Evolutionary conservation across 2,329 filamentous ascomycete genomes (phyloP), one percentile per base, ranked within the genome.

Genomic region (Microdochium nivale): DNA sequence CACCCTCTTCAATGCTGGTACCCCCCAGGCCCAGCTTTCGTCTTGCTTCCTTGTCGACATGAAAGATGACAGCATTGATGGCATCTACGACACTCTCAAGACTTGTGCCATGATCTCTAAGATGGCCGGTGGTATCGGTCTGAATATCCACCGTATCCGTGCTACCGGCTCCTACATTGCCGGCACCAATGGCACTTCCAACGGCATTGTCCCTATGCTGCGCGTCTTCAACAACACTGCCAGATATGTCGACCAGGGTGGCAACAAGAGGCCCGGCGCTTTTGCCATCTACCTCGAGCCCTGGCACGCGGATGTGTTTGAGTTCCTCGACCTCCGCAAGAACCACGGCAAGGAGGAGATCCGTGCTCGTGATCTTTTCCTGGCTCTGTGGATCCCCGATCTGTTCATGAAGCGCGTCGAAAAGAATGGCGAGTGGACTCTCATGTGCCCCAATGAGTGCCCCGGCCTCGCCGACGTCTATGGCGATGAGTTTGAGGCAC

Each of bases 371-470:
- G 94, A 99, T 70, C 80, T 99, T 49, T 99, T 99, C 83, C 90
- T 96, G 57, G 94, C 92, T 54, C 81, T 99, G 49, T 99, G 94
- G 94, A 96, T 96, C 53, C 91, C 94, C 16, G 94, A 99, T 77
- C 81, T 99, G 47, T 99, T 99, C 83, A 99, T 99, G 94, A 95
- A 96, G 80, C 90, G 94, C 69, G 92, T 99, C 52, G 90, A 99
- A 75, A 86, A 90, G 78, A 99, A 99, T 70, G 87, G 83, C 52
- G 87, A 94, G 54, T 99, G 94, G 94, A 97, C 94, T 19, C 79
- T 99, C 44, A 96, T 99, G 87, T 99, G 94, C 72, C 94, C 94
- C 57, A 95, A 95, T 65, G 94, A 99, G 73, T 94, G 90, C 65
- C 88, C 92, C 53, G 94, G 92, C 53, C 82, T 99, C 56, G 91